Evolutionary conservation across 495 filamentous ascomycete species (phyloP).

Genomic region (Achaetomiella virescens): DNA sequence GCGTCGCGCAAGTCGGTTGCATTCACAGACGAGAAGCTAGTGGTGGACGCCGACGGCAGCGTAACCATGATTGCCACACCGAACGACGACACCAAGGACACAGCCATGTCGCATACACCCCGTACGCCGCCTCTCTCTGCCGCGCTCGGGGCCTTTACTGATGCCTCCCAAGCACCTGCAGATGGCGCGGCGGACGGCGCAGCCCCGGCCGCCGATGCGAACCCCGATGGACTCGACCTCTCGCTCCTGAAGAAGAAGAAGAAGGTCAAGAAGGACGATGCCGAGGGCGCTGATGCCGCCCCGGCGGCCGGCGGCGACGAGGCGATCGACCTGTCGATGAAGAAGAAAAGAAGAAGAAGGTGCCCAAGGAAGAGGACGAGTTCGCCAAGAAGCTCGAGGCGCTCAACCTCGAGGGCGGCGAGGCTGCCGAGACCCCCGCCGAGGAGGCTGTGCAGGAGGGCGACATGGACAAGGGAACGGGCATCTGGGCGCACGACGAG

Average conservation of each 20-base stretch:
- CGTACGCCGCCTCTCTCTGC: slow-evolving; percentile 53
- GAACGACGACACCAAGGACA: slow-evolving; percentile 60
- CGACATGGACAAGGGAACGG: slow-evolving; percentile 84
- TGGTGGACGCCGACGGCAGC: slow-evolving; percentile 79
- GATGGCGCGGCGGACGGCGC: slow-evolving; percentile 47
- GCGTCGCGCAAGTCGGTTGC: slow-evolving; percentile 75
- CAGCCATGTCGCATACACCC: slow-evolving; percentile 61
- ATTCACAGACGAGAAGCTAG: slow-evolving; percentile 75
- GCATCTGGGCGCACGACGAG: slow-evolving; percentile 83
- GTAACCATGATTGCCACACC: slow-evolving; percentile 59
- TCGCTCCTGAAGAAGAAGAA: slow-evolving; percentile 63
- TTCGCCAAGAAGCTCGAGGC: slow-evolving; percentile 56
- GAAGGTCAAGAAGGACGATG: slow-evolving; percentile 69
- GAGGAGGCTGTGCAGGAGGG: slow-evolving; percentile 49
- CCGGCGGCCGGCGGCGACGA: slow-evolving; percentile 23
- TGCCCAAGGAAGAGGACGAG: slow-evolving; percentile 56
- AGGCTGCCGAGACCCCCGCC: slow-evolving; percentile 43
- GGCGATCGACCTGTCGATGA: slow-evolving; percentile 59
- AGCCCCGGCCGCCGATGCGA: slow-evolving; percentile 52
- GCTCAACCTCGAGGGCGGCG: slow-evolving; percentile 74
- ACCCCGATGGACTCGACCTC: slow-evolving; percentile 40
- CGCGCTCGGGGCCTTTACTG: slow-evolving; percentile 46
- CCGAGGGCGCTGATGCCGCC: slow-evolving; percentile 45
- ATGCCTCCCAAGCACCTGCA: slow-evolving; percentile 47
- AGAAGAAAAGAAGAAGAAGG: slow-evolving; percentile 98